These are phyloP conservation scores for Capronia americana DNA, from an alignment of 2,329 filamentous ascomycete genomes.

Conservation along the genomic window DNA sequence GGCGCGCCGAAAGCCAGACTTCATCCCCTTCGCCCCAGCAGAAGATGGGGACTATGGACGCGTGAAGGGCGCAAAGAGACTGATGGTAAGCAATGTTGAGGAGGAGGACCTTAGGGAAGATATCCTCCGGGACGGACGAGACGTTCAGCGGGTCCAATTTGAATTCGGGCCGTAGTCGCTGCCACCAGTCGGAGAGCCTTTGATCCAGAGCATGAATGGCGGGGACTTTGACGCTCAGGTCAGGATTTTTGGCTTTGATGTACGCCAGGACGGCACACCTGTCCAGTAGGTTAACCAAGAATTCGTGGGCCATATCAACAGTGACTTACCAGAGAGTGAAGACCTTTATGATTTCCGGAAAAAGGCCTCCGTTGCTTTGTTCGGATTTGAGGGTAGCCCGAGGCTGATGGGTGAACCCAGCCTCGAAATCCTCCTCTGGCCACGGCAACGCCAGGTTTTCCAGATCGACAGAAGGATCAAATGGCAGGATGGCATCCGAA, in stretches of 20 bases:
- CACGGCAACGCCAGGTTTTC: conserved; percentile 16
- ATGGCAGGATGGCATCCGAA: neutral
- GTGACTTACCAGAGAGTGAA: conserved; percentile 21
- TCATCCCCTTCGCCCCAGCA: conserved; percentile 12
- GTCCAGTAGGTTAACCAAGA: neutral
- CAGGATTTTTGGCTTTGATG: neutral
- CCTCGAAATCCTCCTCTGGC: conserved; percentile 22
- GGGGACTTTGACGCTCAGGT: neutral
- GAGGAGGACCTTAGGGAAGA: conserved; percentile 7
- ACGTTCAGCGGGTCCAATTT: neutral
- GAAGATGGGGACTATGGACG: conserved; percentile 27
- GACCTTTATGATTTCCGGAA: conserved; percentile 18
- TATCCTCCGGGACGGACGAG: neutral
- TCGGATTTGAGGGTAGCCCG: neutral
- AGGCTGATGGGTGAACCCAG: conserved; percentile 1
- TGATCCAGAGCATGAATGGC: conserved; percentile 18
- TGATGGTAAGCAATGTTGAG: conserved; percentile 25
- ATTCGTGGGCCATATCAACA: neutral
- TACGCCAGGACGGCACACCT: conserved; percentile 12
- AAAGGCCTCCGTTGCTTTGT: conserved; percentile 4
- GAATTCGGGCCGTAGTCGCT: neutral
- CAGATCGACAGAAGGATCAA: conserved; percentile 6
- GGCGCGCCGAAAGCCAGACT: conserved; percentile 8
- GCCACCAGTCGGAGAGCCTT: conserved; percentile 19
- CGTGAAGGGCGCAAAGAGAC: conserved; percentile 20